A percentile compares a stretch with the other conserved stretches of the same genome.
phyloP scores from a whole-genome alignment of 768 basidiomycete species.

The Wakefieldia striispora region DNA sequence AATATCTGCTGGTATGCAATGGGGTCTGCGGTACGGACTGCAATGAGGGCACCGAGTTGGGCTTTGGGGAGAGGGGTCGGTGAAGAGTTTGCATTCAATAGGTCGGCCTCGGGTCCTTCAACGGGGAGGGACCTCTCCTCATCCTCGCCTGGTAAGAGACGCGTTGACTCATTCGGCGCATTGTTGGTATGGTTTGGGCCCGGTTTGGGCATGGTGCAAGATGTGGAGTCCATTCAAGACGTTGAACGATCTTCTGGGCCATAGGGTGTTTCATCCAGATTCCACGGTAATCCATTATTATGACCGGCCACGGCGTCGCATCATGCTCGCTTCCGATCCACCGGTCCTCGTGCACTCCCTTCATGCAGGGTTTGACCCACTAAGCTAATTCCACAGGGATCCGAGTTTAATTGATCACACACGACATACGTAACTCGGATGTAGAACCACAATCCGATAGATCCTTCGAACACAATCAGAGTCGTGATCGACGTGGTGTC shows the following conservation, averaged over 20 bases:
- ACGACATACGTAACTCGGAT: no score
- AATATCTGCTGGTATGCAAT: constrained; percentile 60
- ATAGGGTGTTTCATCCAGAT: no score
- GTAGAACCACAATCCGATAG: no score
- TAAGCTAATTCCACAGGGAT: no score
- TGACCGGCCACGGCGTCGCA: not conserved
- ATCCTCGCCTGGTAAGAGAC: constrained; percentile 9
- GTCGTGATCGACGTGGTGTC: no score
- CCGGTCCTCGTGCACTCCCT: no score
- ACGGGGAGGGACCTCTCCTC: constrained; percentile 3
- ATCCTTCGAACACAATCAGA: no score
- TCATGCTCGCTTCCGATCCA: not conserved
- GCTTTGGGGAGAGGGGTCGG: constrained; percentile 38
- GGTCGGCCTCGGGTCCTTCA: no score
- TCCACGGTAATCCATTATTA: no score
- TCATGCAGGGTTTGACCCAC: no score
- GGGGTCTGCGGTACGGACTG: constrained; percentile 55
- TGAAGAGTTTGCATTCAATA: not conserved
- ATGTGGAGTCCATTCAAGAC: not conserved
- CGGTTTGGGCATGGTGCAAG: not conserved
- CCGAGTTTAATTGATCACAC: no score
- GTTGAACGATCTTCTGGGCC: not conserved
- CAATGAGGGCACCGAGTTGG: constrained; percentile 41
- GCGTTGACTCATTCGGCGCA: constrained; percentile 11
- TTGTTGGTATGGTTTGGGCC: not conserved